These are phyloP conservation scores for Colletotrichum tabaci DNA, from an alignment of 2,329 filamentous ascomycete genomes.

Conservation along the genomic window DNA sequence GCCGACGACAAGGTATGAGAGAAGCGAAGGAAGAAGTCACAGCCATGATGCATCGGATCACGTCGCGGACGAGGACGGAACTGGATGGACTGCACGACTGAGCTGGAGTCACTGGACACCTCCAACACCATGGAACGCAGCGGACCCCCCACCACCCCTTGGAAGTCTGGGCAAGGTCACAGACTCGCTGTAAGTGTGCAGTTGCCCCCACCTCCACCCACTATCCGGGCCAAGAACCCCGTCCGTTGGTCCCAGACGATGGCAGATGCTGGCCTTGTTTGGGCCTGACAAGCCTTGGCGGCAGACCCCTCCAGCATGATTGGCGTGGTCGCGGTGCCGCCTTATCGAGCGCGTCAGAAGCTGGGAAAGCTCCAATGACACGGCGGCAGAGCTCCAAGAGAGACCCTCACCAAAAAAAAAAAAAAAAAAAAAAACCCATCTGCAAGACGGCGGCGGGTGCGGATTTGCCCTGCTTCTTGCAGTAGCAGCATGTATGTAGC, in stretches of 20 bases:
- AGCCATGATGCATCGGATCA: conserved; percentile 38
- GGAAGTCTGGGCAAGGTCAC: conserved; percentile 21
- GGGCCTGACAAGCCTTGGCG: conserved; percentile 39
- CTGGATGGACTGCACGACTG: background rate
- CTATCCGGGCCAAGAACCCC: conserved; percentile 21
- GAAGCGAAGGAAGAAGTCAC: conserved; percentile 15
- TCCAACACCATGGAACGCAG: conserved; percentile 12
- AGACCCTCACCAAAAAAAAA: conserved; percentile 35
- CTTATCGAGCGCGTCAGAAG: conserved; percentile 35
- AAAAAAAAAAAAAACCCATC: conserved; percentile 18
- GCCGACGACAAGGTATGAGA: background rate
- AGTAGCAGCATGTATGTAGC: conserved; percentile 1
- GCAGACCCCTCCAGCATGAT: conserved; percentile 34
- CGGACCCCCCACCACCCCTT: conserved; percentile 12
- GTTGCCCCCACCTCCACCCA: conserved; percentile 20
- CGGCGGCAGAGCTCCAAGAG: background rate
- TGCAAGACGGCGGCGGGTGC: conserved; percentile 37
- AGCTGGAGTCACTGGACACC: conserved; percentile 7
- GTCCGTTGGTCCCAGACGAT: conserved; percentile 39
- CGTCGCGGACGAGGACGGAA: conserved; percentile 12
- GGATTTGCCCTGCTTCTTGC: conserved; percentile 33
- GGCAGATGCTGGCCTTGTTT: conserved; percentile 37
- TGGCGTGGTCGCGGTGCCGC: conserved; percentile 26
- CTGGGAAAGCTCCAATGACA: conserved; percentile 2
- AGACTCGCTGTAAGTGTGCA: background rate